Conservation (phyloP, 139 green algal genomes). For the Chlamydomonas schloesseri region DNA sequence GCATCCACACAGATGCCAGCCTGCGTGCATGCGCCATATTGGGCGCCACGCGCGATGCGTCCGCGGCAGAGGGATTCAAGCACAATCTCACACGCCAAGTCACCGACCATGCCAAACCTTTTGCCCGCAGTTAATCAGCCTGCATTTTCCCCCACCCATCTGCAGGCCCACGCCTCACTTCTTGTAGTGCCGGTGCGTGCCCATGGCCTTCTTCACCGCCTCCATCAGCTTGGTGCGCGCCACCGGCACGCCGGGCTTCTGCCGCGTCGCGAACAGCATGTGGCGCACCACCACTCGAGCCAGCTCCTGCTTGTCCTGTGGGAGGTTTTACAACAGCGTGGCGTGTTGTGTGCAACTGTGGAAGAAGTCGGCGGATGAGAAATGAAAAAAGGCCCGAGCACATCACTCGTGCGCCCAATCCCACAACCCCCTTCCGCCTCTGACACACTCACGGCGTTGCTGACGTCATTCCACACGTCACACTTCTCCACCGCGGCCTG, state of each 20-base stretch:
- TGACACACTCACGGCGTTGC: neutral
- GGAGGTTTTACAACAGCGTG: no score
- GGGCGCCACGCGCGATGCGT: no score
- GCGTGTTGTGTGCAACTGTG: no score
- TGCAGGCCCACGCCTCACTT: no score
- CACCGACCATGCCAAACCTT: no score
- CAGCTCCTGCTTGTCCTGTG: slow-evolving; percentile 25
- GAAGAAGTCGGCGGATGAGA: no score
- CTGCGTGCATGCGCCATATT: no score
- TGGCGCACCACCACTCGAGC: neutral
- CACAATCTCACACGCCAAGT: neutral
- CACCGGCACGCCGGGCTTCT: slow-evolving; percentile 14
- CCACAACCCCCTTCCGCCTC: no score
- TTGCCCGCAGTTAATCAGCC: no score
- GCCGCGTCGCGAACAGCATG: slow-evolving; percentile 1
- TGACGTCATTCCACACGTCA: neutral
- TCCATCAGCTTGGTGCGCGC: slow-evolving; percentile 6
- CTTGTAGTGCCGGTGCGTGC: neutral
- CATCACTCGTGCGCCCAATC: no score
- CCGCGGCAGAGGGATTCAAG: no score
- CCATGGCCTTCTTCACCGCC: neutral
- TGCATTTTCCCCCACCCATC: neutral
- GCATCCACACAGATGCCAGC: slow-evolving; percentile 2
- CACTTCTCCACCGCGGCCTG: slow-evolving; percentile 10
- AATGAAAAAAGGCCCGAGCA: no score